Conservation (phyloP, 2,329 filamentous ascomycete genomes). For the Trichoderma afroharzianum region DNA sequence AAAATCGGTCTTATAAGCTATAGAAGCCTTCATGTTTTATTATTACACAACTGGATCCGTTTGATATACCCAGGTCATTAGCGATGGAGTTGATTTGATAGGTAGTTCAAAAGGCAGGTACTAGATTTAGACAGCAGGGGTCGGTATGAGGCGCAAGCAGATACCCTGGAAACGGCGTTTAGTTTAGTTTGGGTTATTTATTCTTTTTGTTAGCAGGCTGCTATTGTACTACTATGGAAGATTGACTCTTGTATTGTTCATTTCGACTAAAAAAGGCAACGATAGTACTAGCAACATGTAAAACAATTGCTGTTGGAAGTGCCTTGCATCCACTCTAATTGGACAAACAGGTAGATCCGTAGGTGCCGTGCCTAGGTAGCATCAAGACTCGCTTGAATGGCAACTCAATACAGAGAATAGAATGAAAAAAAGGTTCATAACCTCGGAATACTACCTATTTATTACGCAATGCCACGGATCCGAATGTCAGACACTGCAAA, state of each 20-base stretch:
- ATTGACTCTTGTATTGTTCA: too few species aligned
- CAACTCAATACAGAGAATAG: not conserved
- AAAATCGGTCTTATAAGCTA: not conserved
- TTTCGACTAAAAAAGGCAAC: too few species aligned
- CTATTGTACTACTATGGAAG: too few species aligned
- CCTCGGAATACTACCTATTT: not conserved
- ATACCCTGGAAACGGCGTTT: not conserved
- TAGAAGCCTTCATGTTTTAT: not conserved
- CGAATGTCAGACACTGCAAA: not conserved
- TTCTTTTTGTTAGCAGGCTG: too few species aligned
- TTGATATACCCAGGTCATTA: not conserved
- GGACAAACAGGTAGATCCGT: too few species aligned
- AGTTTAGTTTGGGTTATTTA: not conserved
- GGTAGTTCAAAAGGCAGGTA: not conserved
- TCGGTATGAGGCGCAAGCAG: not conserved
- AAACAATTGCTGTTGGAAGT: not conserved
- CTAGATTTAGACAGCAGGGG: not conserved
- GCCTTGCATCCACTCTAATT: not conserved
- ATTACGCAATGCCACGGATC: not conserved
- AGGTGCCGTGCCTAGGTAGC: too few species aligned
- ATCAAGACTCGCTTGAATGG: not conserved
- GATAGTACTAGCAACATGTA: too few species aligned
- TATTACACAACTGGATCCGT: not conserved
- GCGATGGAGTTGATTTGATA: not conserved
- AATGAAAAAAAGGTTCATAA: not conserved